Conservation (phyloP, 2,329 filamentous ascomycete species). For the Acarospora socialis region DNA sequence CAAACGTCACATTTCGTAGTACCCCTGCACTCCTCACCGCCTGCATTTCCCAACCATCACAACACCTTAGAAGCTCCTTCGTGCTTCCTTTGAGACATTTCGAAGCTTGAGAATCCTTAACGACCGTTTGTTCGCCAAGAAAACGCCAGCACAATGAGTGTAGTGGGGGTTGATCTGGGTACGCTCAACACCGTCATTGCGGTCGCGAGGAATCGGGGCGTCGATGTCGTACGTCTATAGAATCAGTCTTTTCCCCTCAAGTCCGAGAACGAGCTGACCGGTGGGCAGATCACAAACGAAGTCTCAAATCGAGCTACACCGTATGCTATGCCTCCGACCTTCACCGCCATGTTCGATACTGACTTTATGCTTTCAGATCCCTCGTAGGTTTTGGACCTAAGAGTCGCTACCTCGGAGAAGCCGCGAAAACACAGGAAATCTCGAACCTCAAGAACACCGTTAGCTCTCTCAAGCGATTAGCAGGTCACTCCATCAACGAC, state of each 20-base stretch:
- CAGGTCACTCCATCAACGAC: slow-evolving; percentile 72
- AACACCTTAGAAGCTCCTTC: too few relatives aligned
- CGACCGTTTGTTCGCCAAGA: slow-evolving; percentile 5
- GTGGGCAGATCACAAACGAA: slow-evolving; percentile 80
- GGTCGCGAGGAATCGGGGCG: slow-evolving; percentile 94
- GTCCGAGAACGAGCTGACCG: slow-evolving; percentile 10
- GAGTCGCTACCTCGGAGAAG: slow-evolving; percentile 83
- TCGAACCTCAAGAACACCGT: slow-evolving; percentile 99
- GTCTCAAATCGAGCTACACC: slow-evolving; percentile 96
- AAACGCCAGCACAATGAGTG: slow-evolving; percentile 37
- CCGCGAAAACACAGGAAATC: slow-evolving; percentile 96
- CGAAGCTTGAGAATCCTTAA: slow-evolving; percentile 8
- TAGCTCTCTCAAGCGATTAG: slow-evolving; percentile 78
- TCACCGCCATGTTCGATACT: slow-evolving; percentile 3
- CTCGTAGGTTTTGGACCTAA: slow-evolving; percentile 92
- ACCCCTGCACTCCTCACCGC: too few relatives aligned
- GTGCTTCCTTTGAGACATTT: too few relatives aligned
- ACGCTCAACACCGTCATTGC: slow-evolving; percentile 94
- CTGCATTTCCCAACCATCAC: too few relatives aligned
- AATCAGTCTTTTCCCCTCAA: slow-evolving; percentile 9
- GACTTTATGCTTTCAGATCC: slow-evolving; percentile 41
- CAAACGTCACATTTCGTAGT: too few relatives aligned
- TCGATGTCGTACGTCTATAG: slow-evolving; percentile 91
- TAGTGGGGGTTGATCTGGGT: slow-evolving; percentile 82
- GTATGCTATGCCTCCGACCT: slow-evolving; percentile 43